These are phyloP conservation scores for Candida palmyrensis DNA, from an alignment of 805 yeast genomes.

Conservation along the genomic window DNA sequence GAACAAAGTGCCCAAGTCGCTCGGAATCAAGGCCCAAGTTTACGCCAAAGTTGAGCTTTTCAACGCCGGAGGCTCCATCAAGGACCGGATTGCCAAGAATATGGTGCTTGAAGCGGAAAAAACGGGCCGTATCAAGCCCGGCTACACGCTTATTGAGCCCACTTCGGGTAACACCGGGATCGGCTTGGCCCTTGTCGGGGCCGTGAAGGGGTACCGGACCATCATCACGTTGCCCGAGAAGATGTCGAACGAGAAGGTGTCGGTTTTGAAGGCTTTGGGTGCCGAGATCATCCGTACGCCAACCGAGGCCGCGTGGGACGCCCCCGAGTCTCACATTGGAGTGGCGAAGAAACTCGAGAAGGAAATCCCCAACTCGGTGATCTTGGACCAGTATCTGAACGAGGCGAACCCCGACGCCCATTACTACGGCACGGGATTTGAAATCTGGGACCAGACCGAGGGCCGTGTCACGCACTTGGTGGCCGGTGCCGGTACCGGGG, in stretches of 20 bases:
- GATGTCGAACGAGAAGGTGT: constrained; percentile 87
- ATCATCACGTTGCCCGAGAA: constrained; percentile 87
- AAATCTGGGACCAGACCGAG: constrained; percentile 75
- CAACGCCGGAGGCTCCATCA: constrained; percentile 88
- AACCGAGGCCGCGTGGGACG: constrained; percentile 88
- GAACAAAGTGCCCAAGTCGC: constrained; percentile 70
- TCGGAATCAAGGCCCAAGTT: constrained; percentile 67
- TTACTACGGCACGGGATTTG: constrained; percentile 78
- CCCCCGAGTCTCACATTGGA: constrained; percentile 88
- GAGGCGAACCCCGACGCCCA: constrained; percentile 79
- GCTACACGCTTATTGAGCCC: constrained; percentile 80
- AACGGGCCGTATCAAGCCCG: constrained; percentile 76
- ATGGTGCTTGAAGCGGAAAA: constrained; percentile 86
- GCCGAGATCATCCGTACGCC: constrained; percentile 91
- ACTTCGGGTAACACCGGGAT: constrained; percentile 92
- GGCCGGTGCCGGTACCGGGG: constrained; percentile 96
- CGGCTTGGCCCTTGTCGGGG: constrained; percentile 83
- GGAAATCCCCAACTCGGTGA: constrained; percentile 81
- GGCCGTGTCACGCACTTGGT: constrained; percentile 70
- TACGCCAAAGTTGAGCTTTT: constrained; percentile 76
- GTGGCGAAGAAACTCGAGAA: constrained; percentile 76
- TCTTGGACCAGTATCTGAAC: constrained; percentile 79
- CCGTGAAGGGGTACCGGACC: constrained; percentile 80
- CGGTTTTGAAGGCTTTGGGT: constrained; percentile 82
- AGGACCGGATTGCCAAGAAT: constrained; percentile 81